phyloP scores from a whole-genome alignment of 108 stramenopile genomes.

The Nannochloropsis oceanica region DNA sequence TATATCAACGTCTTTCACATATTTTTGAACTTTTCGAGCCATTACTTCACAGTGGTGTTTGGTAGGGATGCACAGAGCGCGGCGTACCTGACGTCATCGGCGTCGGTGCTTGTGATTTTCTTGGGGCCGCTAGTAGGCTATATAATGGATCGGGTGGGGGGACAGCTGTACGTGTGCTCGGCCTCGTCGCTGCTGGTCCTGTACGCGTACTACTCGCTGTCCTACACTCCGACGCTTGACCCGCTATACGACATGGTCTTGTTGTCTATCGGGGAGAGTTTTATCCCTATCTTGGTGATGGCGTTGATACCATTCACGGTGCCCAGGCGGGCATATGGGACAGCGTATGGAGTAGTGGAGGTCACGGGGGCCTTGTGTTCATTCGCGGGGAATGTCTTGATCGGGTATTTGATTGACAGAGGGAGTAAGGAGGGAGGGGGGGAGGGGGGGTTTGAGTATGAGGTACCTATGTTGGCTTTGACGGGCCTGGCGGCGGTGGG shows the following conservation, averaged over 20 bases:
- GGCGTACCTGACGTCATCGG: conserved; percentile 4
- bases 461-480: not conserved
- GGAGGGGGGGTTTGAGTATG: not conserved
- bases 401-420: not conserved
- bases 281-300: not conserved
- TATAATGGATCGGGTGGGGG: conserved; percentile 2
- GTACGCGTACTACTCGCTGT: not conserved
- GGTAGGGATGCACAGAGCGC: not conserved
- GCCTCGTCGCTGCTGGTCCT: not conserved
- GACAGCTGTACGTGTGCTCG: conserved; percentile 13
- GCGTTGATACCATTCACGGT: not conserved
- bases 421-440: not conserved
- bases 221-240: not conserved
- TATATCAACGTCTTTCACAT: conserved; percentile 7
- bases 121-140: conserved; percentile 13
- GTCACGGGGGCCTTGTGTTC: not conserved
- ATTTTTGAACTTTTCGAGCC: conserved; percentile 10
- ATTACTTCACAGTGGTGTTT: conserved; percentile 5
- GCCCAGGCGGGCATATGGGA: not conserved
- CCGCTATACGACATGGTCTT: not conserved
- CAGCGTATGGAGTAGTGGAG: not conserved
- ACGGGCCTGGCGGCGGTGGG: not conserved
- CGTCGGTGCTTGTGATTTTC: conserved; percentile 8
- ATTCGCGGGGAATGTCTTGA: not conserved
- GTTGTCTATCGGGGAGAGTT: not conserved